A percentile compares a stretch with the other conserved stretches of the same genome.
Evolutionary conservation across 2,329 filamentous ascomycete genomes (phyloP).

Genomic region (Colletotrichum tofieldiae): DNA sequence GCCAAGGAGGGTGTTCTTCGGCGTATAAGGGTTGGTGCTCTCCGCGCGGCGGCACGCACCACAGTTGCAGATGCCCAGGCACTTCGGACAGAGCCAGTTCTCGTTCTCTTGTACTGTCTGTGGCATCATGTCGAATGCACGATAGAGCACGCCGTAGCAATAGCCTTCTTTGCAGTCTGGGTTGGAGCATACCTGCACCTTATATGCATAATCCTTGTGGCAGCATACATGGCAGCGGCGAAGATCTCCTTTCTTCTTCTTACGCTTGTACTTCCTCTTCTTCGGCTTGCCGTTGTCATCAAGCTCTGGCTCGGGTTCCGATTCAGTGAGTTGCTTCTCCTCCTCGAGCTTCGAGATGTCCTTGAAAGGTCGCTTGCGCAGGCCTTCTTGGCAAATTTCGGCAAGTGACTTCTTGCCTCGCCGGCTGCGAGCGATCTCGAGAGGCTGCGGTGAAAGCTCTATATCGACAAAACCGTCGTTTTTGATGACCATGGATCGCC

Average conservation of each 20-base stretch:
- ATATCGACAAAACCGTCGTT: constrained; percentile 79
- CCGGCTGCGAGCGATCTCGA: constrained; percentile 78
- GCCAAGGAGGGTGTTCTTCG: constrained; percentile 88
- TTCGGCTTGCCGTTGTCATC: constrained; percentile 75
- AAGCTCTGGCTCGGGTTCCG: constrained; percentile 63
- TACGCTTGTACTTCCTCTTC: constrained; percentile 73
- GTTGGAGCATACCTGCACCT: constrained; percentile 84
- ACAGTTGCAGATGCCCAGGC: constrained; percentile 89
- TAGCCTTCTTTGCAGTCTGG: constrained; percentile 81
- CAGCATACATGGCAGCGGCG: constrained; percentile 87
- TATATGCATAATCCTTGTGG: constrained; percentile 86
- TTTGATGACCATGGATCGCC: constrained; percentile 84
- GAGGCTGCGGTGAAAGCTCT: constrained; percentile 76
- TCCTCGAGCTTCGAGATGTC: constrained; percentile 78
- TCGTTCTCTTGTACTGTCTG: constrained; percentile 84
- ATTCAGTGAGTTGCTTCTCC: constrained; percentile 63
- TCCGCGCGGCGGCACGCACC: constrained; percentile 78
- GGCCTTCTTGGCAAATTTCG: constrained; percentile 93
- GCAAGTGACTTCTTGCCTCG: constrained; percentile 85
- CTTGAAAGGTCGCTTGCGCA: constrained; percentile 84
- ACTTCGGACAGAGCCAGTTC: constrained; percentile 92
- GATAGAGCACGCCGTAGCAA: constrained; percentile 93
- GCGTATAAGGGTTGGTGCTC: constrained; percentile 84
- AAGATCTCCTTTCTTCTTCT: constrained; percentile 68
- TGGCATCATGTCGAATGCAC: constrained; percentile 92